Evolutionary conservation across 257 asterid genomes (phyloP), one percentile per base, ranked within the genome.

Genomic region (Nicotiana otophora): DNA sequence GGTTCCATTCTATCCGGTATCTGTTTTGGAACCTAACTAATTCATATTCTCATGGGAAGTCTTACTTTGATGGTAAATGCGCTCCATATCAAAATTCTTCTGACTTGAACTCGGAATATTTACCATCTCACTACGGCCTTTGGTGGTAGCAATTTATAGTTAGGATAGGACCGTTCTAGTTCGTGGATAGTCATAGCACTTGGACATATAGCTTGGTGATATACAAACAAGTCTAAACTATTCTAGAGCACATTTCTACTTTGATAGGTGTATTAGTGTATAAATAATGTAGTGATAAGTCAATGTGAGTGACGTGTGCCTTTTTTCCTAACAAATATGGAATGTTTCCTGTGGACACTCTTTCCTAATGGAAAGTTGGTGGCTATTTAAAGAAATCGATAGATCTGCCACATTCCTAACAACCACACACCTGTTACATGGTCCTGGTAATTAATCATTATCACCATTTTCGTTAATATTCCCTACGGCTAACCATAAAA

Each of bases 261-360:
- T 48, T 46, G 23, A 48, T 48, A 48, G 39, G 63, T 26, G 42
- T 48, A 74, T 36, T 69, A n/a, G 5, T 20, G 31, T 69, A 70
- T 39, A 26, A 31, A 74, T 74, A 48, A 72, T 42, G 12, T 5
- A 20, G 42, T 23, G 8, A 33, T 74, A 23, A 23, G 12, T 74
- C 9, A 10, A 74, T 23, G 42, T 26, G 15, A 33, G 26, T 23
- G 26, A 23, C 26, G 0, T 23, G 26, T 48, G 80, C 26, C 62
- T 2, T 14, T 5, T 57, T 16, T 16, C 30, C 83, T 57, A 54
- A 28, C 31, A 54, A 83, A 86, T 77, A 82, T 80, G 83, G 86
- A 88, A 81, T 84, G 76, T 57, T 79, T 64, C 69, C 20, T 88
- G 83, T 81, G 76, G n/a, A 68, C 60, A 60, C 85, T 78, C 60